phyloP scores from a whole-genome alignment of 176 grass and related monocot genomes.

The Poa pratensis region DNA sequence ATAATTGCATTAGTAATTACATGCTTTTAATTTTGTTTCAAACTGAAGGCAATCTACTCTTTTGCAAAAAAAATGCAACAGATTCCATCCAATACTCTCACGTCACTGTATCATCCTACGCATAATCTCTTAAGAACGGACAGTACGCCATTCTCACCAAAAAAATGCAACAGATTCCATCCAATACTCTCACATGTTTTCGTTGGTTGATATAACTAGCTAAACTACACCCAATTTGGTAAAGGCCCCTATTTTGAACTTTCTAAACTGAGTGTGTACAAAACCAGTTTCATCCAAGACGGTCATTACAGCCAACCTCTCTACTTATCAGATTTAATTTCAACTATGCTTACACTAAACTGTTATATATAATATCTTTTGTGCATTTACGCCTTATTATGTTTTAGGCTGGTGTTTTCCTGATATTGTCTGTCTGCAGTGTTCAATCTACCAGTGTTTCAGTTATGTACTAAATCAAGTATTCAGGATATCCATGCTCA shows the following conservation, averaged over 20 bases:
- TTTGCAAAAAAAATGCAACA: background rate
- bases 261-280: background rate
- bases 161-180: no score
- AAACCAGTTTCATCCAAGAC: conserved; percentile 4
- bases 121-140: background rate
- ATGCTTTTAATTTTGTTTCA: conserved; percentile 13
- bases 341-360: conserved; percentile 13
- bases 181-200: no score
- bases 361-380: background rate
- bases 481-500: background rate
- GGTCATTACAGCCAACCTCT: background rate
- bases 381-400: background rate
- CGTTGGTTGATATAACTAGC: no score
- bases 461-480: background rate
- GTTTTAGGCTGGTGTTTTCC: background rate
- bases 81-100: background rate
- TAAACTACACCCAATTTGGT: background rate
- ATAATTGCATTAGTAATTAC: background rate
- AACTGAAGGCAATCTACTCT: background rate
- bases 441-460: background rate
- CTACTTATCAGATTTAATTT: background rate
- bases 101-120: background rate
- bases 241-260: background rate
- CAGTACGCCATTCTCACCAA: background rate
- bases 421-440: background rate